Conservation (phyloP, 2,329 filamentous ascomycete genomes). For the Thielaviopsis ethacetica region DNA sequence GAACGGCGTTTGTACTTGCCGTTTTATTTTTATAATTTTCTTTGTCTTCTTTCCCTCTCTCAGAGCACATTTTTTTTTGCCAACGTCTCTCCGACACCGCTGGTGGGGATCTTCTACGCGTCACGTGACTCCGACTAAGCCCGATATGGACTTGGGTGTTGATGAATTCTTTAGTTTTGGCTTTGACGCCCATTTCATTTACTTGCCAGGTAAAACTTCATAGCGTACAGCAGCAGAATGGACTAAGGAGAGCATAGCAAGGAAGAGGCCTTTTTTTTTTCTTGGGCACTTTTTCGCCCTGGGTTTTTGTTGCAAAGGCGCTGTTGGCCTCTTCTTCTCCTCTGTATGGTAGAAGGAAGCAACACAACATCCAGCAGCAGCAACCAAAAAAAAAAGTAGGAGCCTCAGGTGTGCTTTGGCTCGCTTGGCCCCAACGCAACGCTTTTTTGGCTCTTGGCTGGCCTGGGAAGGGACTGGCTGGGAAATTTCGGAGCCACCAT, state of each 20-base stretch:
- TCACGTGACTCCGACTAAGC: conserved; percentile 5
- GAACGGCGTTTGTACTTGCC: conserved; percentile 5
- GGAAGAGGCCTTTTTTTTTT: too few relatives aligned
- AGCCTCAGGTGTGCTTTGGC: neutral
- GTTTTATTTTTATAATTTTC: neutral
- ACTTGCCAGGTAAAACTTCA: too few relatives aligned
- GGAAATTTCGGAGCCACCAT: neutral
- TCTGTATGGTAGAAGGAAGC: too few relatives aligned
- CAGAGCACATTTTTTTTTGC: neutral
- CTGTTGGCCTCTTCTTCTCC: too few relatives aligned
- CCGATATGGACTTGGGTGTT: neutral
- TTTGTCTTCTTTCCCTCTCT: too few relatives aligned
- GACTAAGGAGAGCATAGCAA: too few relatives aligned
- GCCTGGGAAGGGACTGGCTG: neutral
- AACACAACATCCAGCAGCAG: neutral
- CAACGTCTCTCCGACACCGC: conserved; percentile 8
- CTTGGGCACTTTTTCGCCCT: too few relatives aligned
- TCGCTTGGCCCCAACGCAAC: neutral
- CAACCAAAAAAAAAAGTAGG: neutral
- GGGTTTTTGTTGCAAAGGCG: too few relatives aligned
- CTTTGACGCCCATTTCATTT: too few relatives aligned
- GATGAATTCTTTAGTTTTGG: neutral
- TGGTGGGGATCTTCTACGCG: neutral
- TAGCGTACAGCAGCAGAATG: too few relatives aligned
- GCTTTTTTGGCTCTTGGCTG: neutral